phyloP scores from a whole-genome alignment of 2,329 filamentous ascomycete genomes.

The Cladosporium sp. region DNA sequence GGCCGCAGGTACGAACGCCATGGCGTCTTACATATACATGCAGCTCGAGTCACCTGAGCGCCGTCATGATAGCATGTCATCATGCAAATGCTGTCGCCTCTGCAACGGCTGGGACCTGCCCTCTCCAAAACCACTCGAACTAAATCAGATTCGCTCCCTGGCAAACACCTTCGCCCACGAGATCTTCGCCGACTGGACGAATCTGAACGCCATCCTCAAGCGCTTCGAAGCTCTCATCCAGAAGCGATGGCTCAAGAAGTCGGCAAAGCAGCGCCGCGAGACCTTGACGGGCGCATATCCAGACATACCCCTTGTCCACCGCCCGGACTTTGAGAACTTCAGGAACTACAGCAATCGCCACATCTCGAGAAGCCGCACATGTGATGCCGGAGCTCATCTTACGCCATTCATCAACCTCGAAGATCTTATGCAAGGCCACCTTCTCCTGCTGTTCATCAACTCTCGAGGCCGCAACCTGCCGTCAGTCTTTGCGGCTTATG shows the following conservation, averaged over 20 bases:
- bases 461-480: constrained; percentile 53
- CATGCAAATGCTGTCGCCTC: constrained; percentile 32
- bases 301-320: constrained; percentile 52
- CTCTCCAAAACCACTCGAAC: constrained; percentile 24
- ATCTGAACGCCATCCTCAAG: constrained; percentile 48
- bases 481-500: constrained; percentile 50
- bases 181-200: constrained; percentile 43
- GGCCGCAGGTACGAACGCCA: constrained; percentile 15
- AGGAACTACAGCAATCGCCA: constrained; percentile 27
- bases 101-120: constrained; percentile 29
- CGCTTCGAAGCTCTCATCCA: constrained; percentile 56
- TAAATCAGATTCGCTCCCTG: constrained; percentile 29
- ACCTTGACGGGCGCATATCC: constrained; percentile 55
- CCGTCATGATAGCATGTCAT: constrained; percentile 24
- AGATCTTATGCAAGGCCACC: constrained; percentile 51
- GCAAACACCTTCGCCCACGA: constrained; percentile 28
- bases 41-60: constrained; percentile 26
- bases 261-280: constrained; percentile 47
- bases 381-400: constrained; percentile 42
- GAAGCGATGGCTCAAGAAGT: constrained; percentile 60
- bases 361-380: constrained; percentile 24
- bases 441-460: constrained; percentile 56
- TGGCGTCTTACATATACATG: constrained; percentile 30
- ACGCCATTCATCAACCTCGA: constrained; percentile 62
- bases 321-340: constrained; percentile 53